Evolutionary conservation across 2,329 filamentous ascomycete genomes (phyloP).

Genomic region (Ilyonectria destructans): DNA sequence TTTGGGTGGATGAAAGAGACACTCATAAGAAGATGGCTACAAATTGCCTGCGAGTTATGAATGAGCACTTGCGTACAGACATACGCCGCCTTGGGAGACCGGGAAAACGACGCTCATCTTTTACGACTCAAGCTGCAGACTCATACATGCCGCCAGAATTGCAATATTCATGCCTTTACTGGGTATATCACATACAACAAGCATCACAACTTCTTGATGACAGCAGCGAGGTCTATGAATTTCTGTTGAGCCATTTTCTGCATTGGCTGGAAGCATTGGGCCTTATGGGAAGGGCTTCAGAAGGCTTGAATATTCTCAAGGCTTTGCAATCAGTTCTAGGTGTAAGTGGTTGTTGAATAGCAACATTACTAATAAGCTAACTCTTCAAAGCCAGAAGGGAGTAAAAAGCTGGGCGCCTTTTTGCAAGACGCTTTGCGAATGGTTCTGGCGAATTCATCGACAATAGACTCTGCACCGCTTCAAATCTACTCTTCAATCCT

Average conservation of each 20-base stretch:
- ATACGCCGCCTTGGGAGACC: neutral
- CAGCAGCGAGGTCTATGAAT: neutral
- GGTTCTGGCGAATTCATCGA: neutral
- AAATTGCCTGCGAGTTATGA: neutral
- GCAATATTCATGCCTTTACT: conserved; percentile 8
- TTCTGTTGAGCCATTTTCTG: neutral
- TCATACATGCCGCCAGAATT: neutral
- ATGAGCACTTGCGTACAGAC: neutral
- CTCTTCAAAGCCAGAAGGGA: conserved; percentile 30
- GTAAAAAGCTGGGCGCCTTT: neutral
- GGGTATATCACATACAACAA: neutral
- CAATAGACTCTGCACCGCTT: conserved; percentile 2
- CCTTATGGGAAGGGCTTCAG: neutral
- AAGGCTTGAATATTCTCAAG: neutral
- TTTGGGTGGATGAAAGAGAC: conserved; percentile 49
- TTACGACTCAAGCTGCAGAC: neutral
- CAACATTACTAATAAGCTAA: neutral
- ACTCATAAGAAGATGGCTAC: neutral
- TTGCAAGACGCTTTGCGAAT: conserved; percentile 6
- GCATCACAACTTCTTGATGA: conserved; percentile 37
- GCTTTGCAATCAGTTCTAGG: neutral
- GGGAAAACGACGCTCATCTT: neutral
- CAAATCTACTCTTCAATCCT: neutral
- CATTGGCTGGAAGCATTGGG: conserved; percentile 12
- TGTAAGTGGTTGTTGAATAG: neutral